Evolutionary conservation across 176 grass and related monocot species (phyloP), one percentile per base, ranked within the genome.

Genomic region (Avena sativa): DNA sequence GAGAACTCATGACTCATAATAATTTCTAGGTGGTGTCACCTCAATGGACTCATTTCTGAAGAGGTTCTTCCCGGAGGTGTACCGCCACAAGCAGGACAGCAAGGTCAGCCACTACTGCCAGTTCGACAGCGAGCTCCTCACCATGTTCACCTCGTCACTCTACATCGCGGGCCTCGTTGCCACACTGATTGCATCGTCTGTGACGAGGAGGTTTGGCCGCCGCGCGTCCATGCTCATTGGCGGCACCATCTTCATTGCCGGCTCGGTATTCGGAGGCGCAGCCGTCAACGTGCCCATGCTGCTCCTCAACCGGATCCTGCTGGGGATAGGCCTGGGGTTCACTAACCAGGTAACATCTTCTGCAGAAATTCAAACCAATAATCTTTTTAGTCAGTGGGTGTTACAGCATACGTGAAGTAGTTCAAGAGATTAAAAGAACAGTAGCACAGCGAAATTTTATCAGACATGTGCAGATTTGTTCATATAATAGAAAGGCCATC

Each of bases 51-150:
- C 90, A 10, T 98, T 98, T 74, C 85, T 96, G 26, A 85, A 92
- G 84, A 58, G 17, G n/a, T 98, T 98, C 87, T 98, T 96, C 76
- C 97, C 90, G 8, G 67, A 80, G 15, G 97, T 98, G 36, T 87
- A 92, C 86, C 40, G 14, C 6, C 60, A 87, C 89, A 93, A 89
- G 84, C 57, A 83, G 32, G 86, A 91, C 38, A 82, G 17, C 52
- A 82, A 71, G 16, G 21, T 66, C 16, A 92, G 88, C 58, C 80
- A 98, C 87, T 98, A 96, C 53, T 94, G 94, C 55, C 58, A 25
- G 68, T 98, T 98, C 77, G 55, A 98, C 77, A 96, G 89, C 72
- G 84, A 94, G 89, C 89, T 98, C 61, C 87, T 98, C 81, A 94
- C 88, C 32, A 14, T 88, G 8, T 98, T 98, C 94, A 98, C 92